Evolutionary conservation across 2,329 filamentous ascomycete genomes (phyloP).

Genomic region (Venturia carpophila): DNA sequence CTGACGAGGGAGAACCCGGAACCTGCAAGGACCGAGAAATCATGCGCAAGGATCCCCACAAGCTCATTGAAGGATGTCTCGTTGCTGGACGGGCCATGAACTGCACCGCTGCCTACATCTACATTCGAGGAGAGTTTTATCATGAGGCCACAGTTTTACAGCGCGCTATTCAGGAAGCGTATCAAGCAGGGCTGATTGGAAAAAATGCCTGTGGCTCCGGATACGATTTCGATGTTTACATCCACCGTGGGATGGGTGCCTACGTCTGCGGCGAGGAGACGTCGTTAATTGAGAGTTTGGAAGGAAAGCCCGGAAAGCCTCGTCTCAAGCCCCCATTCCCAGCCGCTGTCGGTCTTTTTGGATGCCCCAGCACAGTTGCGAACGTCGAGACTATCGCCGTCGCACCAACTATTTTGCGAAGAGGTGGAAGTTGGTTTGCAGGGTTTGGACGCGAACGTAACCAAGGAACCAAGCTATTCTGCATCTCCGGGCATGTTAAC

Average conservation of each 20-base stretch:
- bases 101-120: constrained; percentile 96
- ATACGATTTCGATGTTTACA: constrained; percentile 95
- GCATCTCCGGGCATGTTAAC: constrained; percentile 98
- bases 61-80: constrained; percentile 94
- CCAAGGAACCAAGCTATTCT: constrained; percentile 94
- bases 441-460: constrained; percentile 93
- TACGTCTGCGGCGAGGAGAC: constrained; percentile 99
- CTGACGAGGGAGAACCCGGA: constrained; percentile 95
- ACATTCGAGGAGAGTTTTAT: constrained; percentile 98
- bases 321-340: constrained; percentile 98
- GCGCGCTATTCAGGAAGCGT: constrained; percentile 94
- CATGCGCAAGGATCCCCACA: constrained; percentile 99
- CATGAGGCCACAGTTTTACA: constrained; percentile 91
- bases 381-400: constrained; percentile 98
- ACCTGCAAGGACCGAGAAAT: constrained; percentile 99
- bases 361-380: constrained; percentile 94
- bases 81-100: constrained; percentile 98
- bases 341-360: constrained; percentile 92
- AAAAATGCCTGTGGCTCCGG: constrained; percentile 97
- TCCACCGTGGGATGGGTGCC: constrained; percentile 94
- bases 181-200: constrained; percentile 86
- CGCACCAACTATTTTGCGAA: constrained; percentile 87
- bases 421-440: constrained; percentile 89
- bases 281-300: constrained; percentile 92
- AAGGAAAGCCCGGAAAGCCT: constrained; percentile 98